Conservation (phyloP, 306 rosid genomes). For the Lithocarpus polystachyus region DNA sequence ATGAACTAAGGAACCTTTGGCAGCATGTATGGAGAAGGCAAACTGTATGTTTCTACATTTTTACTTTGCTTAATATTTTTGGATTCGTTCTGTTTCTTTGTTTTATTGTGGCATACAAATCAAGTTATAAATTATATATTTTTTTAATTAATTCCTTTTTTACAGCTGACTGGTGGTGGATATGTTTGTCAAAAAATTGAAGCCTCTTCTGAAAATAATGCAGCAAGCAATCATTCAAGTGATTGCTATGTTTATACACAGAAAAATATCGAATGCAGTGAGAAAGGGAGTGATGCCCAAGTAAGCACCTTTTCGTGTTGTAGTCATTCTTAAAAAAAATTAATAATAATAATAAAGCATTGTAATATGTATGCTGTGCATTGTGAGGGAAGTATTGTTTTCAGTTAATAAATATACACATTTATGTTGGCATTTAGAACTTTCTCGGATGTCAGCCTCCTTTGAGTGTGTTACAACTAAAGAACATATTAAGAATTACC, state of each 20-base stretch:
- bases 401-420: no score
- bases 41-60: constrained; percentile 43
- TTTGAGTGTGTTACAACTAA: no score
- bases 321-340: neutral
- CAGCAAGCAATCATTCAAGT: constrained; percentile 66
- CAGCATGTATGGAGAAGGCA: constrained; percentile 99
- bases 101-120: constrained; percentile 1
- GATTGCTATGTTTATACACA: constrained; percentile 49
- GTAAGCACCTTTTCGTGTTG: constrained; percentile 32
- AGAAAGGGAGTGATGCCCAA: constrained; percentile 93
- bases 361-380: neutral
- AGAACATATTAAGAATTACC: no score
- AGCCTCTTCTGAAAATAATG: constrained; percentile 76
- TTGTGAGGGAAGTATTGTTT: neutral
- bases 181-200: constrained; percentile 55
- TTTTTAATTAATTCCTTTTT: no score
- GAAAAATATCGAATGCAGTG: constrained; percentile 55
- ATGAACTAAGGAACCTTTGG: constrained; percentile 91
- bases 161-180: constrained; percentile 38
- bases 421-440: no score
- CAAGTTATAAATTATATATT: no score
- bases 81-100: constrained; percentile 10
- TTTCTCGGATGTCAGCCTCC: no score
- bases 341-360: neutral
- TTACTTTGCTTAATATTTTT: neutral